A percentile compares a stretch with the other conserved stretches of the same genome.
These are phyloP conservation scores for Hypoxylon trugodes DNA, from an alignment of 495 filamentous ascomycete genomes.

Conservation along the genomic window DNA sequence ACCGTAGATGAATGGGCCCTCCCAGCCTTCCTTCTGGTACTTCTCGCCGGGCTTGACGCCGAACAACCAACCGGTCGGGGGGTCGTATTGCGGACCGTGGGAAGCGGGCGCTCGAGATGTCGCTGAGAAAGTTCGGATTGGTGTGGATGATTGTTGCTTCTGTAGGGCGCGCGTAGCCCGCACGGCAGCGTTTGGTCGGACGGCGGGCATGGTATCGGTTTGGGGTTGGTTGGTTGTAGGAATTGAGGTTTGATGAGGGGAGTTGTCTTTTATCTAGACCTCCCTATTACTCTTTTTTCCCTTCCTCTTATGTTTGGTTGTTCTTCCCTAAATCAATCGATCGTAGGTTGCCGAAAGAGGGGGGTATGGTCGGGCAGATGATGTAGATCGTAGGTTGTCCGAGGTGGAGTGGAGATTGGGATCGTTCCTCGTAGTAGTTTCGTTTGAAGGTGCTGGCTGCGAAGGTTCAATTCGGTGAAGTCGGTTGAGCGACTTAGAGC, in stretches of 20 bases:
- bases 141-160: slow-evolving; percentile 23
- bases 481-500: slow-evolving; percentile 32
- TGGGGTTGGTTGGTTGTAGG: slow-evolving; percentile 1
- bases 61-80: slow-evolving; percentile 89
- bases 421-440: slow-evolving; percentile 1
- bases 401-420: slow-evolving; percentile 31
- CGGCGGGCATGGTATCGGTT: slow-evolving; percentile 42
- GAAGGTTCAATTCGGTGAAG: slow-evolving; percentile 18
- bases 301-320: neutral
- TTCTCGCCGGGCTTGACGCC: slow-evolving; percentile 93
- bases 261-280: slow-evolving; percentile 3
- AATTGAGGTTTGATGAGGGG: slow-evolving; percentile 1
- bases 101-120: slow-evolving; percentile 49
- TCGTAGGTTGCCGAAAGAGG: neutral
- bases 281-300: slow-evolving; percentile 1
- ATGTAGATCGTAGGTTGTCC: slow-evolving; percentile 1
- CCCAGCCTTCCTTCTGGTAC: slow-evolving; percentile 95
- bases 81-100: slow-evolving; percentile 86
- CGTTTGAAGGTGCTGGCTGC: neutral
- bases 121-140: slow-evolving; percentile 45
- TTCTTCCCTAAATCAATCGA: neutral
- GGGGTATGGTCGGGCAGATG: neutral
- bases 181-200: slow-evolving; percentile 46
- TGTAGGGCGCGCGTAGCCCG: slow-evolving; percentile 42
- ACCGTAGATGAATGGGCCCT: slow-evolving; percentile 85